Evolutionary conservation across 768 basidiomycete genomes (phyloP).

Genomic region (Rhizopogon rudus): DNA sequence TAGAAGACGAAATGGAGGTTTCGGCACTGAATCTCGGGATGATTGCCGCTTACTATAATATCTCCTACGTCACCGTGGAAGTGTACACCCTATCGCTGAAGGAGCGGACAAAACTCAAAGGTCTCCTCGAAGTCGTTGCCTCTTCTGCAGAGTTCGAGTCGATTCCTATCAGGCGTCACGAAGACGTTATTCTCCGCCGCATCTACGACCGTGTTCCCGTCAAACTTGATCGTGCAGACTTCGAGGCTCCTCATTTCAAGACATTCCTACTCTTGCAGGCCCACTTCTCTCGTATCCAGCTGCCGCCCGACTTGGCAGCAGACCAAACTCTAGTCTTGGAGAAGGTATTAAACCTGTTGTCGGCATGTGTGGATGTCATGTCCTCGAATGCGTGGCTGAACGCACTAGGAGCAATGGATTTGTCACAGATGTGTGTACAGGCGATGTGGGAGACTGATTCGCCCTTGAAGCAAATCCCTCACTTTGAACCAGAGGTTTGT

Average conservation of each 20-base stretch:
- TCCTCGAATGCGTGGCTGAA: constrained; percentile 94
- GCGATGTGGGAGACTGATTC: constrained; percentile 98
- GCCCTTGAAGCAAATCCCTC: constrained; percentile 92
- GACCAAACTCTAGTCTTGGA: constrained; percentile 86
- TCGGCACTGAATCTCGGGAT: constrained; percentile 92
- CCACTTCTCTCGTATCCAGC: constrained; percentile 89
- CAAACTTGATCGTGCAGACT: constrained; percentile 80
- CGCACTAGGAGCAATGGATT: constrained; percentile 94
- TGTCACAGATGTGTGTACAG: constrained; percentile 98
- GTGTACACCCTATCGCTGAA: constrained; percentile 94
- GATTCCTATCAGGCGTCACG: constrained; percentile 93
- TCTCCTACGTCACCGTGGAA: constrained; percentile 94
- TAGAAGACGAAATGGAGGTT: constrained; percentile 94
- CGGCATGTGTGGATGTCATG: constrained; percentile 98
- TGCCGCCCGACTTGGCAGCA: constrained; percentile 90
- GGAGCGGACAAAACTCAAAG: constrained; percentile 95
- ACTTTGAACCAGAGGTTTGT: constrained; percentile 85
- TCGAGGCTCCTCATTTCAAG: constrained; percentile 96
- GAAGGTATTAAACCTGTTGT: constrained; percentile 86
- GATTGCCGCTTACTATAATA: constrained; percentile 97
- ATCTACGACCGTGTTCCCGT: constrained; percentile 97
- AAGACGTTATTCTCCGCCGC: constrained; percentile 76
- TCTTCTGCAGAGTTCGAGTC: constrained; percentile 95
- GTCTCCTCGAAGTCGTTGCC: constrained; percentile 92
- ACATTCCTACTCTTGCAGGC: constrained; percentile 95